Evolutionary conservation across 306 rosid genomes (phyloP), one percentile per base, ranked within the genome.

Genomic region (Corylus avellana): DNA sequence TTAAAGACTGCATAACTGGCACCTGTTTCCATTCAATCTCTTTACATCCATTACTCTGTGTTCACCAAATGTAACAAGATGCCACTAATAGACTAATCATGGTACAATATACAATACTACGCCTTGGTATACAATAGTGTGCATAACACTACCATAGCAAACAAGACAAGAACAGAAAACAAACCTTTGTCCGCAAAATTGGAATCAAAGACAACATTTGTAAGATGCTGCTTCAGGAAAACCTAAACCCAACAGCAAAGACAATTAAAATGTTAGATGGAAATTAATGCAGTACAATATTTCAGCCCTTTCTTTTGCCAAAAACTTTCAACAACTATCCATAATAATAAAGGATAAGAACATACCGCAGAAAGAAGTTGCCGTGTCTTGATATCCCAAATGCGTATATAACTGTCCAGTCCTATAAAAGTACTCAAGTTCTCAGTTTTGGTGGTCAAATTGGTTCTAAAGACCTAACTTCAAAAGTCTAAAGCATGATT

Each of bases 331-430:
- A 73, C 70, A 73, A 70, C 20, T 71, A 10, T 12, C 62, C 47
- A 47, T 20, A 42, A 55, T 18, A 46, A 42, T 69, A 48, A 78
- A 11, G 7, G 47, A 37, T 44, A 55, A 73, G 42, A 63, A 66
- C 94, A 44, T 90, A 95, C 99, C 78, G 97, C 91, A 75, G 97
- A 91, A 71, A 95, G 97, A 80, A 89, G 92, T 76, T 95, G 96
- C 79, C 99, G 91, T 0, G 97, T 87, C 78, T 87, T 91, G 9
- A 87, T 84, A 80, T 95, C 90, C 99, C 99, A 95, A 57, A 95
- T 57, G 32, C 98, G 98, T 53, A 95, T 89, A 85, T 93, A 93
- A 75, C 93, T 75, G 73, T 95, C 99, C 85, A 95, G 79, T 79
- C 99, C 99, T 95, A 73, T n/a, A 80, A 82, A 82, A 73, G 72